A percentile compares a stretch with the other conserved stretches of the same genome.
Conservation (phyloP, 2,329 filamentous ascomycete species). For the Apiospora aurea region DNA sequence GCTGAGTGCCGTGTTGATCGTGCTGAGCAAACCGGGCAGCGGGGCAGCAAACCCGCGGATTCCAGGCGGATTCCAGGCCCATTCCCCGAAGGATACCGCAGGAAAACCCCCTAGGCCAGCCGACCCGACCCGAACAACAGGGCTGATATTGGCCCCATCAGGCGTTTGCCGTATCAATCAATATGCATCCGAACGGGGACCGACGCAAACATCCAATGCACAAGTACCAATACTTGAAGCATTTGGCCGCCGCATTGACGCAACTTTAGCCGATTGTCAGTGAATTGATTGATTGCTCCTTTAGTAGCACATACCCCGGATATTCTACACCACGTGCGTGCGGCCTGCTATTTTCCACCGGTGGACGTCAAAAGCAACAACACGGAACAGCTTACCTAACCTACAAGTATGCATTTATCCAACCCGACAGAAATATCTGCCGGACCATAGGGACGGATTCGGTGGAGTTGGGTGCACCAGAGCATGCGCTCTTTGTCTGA, state of each 20-base stretch:
- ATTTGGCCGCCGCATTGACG: not conserved
- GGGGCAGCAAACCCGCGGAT: slow-evolving; percentile 2
- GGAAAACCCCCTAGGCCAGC: not conserved
- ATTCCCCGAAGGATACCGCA: slow-evolving; percentile 20
- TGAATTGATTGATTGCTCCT: not conserved
- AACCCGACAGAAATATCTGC: not conserved
- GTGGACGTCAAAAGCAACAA: too few relatives aligned
- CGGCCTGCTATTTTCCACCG: not conserved
- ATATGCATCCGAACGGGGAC: not conserved
- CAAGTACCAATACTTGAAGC: not conserved
- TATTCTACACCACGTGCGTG: not conserved
- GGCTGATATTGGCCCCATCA: not conserved
- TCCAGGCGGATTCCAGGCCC: slow-evolving; percentile 7
- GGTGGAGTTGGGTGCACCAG: not conserved
- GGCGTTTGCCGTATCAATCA: not conserved
- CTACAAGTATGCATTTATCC: not conserved
- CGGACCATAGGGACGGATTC: not conserved
- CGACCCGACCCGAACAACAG: slow-evolving; percentile 20
- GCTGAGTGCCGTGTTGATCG: not conserved
- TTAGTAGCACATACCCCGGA: not conserved
- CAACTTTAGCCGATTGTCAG: not conserved
- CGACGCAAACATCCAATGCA: not conserved
- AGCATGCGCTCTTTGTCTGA: not conserved
- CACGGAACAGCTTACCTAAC: not conserved
- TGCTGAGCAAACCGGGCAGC: not conserved